phyloP scores from a whole-genome alignment of 306 rosid species.

The Senna siamea region DNA sequence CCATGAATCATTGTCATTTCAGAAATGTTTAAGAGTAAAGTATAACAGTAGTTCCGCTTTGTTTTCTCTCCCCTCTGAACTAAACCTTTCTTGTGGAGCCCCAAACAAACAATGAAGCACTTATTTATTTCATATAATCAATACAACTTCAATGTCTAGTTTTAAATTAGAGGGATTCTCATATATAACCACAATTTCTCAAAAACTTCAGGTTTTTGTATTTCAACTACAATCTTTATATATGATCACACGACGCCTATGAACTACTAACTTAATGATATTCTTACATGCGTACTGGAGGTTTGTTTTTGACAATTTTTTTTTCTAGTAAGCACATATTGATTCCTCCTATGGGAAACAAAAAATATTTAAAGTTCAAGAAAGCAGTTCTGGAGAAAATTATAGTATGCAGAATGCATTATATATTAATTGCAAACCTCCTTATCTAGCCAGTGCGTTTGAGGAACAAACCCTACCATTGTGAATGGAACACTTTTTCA shows the following conservation, averaged over 20 bases:
- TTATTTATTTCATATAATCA: slow-evolving; percentile 10
- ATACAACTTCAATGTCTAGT: slow-evolving; percentile 6
- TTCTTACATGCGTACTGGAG: not conserved
- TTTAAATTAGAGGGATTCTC: slow-evolving; percentile 12
- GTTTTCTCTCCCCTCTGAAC: not conserved
- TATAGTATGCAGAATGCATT: not conserved
- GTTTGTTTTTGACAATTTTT: not conserved
- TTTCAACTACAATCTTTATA: slow-evolving; percentile 23
- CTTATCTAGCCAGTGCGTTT: slow-evolving; percentile 61
- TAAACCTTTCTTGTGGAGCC: not conserved
- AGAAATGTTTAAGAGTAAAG: not conserved
- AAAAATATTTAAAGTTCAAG: slow-evolving; percentile 8
- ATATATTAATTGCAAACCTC: slow-evolving; percentile 44
- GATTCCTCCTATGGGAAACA: slow-evolving; percentile 9
- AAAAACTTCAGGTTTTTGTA: slow-evolving; percentile 25
- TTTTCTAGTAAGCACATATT: not conserved
- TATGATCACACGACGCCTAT: not conserved
- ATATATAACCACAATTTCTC: slow-evolving; percentile 1
- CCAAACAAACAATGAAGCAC: slow-evolving; percentile 7
- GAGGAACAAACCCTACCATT: slow-evolving; percentile 73
- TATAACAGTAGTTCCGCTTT: not conserved
- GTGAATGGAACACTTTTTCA: slow-evolving; percentile 57
- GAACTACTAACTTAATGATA: not conserved
- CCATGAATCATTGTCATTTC: not conserved
- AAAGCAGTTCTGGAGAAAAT: not conserved